Base-by-base conservation (phyloP, 257 asterid species). In the Capsicum chinense region DNA sequence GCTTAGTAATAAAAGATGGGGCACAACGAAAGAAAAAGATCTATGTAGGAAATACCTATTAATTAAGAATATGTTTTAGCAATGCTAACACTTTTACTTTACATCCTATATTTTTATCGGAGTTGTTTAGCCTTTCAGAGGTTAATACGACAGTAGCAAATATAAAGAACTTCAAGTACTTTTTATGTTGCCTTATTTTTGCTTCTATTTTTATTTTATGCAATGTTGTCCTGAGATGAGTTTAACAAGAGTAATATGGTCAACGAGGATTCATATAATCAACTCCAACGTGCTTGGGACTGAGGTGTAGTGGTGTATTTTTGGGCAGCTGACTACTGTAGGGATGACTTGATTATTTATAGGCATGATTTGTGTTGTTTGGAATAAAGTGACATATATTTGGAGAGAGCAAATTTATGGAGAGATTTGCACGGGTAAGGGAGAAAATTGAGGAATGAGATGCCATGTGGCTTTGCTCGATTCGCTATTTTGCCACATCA, bases 301-400 rank as follows among this genome's bases (percentile, higher is more conserved):
- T 67, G 48, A 67, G 6, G 12, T 35, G 17, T 67, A 67, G 50
- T 26, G 33, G 50, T 58, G 50, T 67, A 67, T 1, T 67, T 19
- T 67, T 67, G 19, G 19, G 74, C 74, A 67, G 19, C 12, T 67
- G 74, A 67, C 48, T 67, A 14, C 35, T 10, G 48, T 14, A 67
- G 6, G 74, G 74, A 67, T 15, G 19, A 67, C 74, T 67, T 35
- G 50, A 35, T 16, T 67, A 67, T 67, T 67, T 67, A 67, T 67
- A 67, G 50, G 21, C 74, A 35, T 35, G 74, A 35, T 67, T 6
- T 3, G 19, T 67, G 50, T 35, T 13, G 11, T 67, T 66, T 35
- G 16, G 48, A 35, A 67, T 67, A 67, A 5, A 13, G 21, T 35
- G 12, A 67, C 19, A 37, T 66, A 12, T 35, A 35, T 35, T 67